These are phyloP conservation scores for Acanthamoeba polyphaga DNA, from an alignment of 208 protist species.

Conservation along the genomic window DNA sequence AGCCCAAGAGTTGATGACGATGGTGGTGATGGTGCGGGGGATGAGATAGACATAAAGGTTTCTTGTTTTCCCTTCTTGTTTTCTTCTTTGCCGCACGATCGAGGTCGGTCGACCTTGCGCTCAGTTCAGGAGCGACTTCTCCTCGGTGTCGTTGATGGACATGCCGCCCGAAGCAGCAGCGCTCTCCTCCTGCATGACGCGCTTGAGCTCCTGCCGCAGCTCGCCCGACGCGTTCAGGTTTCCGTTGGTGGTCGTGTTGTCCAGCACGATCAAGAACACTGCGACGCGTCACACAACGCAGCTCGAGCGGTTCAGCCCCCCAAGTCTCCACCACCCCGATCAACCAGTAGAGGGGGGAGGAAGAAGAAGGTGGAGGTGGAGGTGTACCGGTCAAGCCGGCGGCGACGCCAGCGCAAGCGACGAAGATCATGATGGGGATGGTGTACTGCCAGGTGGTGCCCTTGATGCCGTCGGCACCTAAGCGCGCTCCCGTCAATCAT, in stretches of 20 bases:
- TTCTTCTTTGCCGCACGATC: background rate
- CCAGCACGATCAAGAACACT: background rate
- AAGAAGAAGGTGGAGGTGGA: background rate
- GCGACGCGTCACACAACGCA: background rate
- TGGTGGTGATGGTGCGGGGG: too few species aligned
- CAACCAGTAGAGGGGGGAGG: too few species aligned
- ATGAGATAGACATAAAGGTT: too few species aligned
- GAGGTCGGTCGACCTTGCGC: background rate
- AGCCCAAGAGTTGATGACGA: too few species aligned
- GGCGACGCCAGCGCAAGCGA: constrained; percentile 18
- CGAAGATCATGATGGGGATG: constrained; percentile 69
- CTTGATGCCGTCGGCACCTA: background rate
- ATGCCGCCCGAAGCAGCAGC: background rate
- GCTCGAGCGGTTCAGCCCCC: too few species aligned
- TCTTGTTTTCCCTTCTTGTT: background rate
- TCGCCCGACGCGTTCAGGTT: constrained; percentile 20
- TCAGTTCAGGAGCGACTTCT: background rate
- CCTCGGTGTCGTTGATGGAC: constrained; percentile 27
- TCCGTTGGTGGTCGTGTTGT: constrained; percentile 15
- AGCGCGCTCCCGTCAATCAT: background rate
- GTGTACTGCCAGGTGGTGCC: constrained; percentile 18
- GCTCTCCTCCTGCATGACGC: background rate
- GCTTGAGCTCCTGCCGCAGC: background rate
- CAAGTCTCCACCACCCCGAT: too few species aligned
- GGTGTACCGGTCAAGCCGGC: background rate